These are phyloP conservation scores for Neocatenulostroma microsporum DNA, from an alignment of 2,329 filamentous ascomycete species.

Conservation along the genomic window DNA sequence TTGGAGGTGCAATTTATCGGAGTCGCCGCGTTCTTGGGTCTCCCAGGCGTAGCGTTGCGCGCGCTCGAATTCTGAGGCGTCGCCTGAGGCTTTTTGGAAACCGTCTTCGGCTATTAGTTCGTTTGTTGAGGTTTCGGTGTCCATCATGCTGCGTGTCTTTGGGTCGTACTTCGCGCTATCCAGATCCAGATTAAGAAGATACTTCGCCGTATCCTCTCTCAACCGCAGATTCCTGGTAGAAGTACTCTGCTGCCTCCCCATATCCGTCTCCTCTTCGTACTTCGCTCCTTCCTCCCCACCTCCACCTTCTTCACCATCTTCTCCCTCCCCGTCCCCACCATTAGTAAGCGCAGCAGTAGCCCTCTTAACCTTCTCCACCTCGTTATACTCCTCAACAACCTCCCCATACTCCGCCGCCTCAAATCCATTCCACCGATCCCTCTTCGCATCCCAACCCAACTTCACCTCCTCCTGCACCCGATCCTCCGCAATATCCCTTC, in stretches of 20 bases:
- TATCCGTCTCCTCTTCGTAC: conserved; percentile 93
- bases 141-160: conserved; percentile 86
- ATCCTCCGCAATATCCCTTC: conserved; percentile 87
- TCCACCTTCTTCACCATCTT: conserved; percentile 44
- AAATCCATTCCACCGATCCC: conserved; percentile 98
- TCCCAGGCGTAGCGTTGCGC: conserved; percentile 94
- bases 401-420: conserved; percentile 76
- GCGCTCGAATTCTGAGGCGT: conserved; percentile 84
- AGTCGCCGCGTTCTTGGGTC: conserved; percentile 71
- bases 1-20: conserved; percentile 79
- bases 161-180: conserved; percentile 98
- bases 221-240: conserved; percentile 84
- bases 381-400: conserved; percentile 84
- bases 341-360: conserved; percentile 37
- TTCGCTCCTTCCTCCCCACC: conserved; percentile 50
- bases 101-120: conserved; percentile 86
- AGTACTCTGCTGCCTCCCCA: conserved; percentile 88
- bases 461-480: conserved; percentile 78
- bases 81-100: conserved; percentile 79
- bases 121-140: conserved; percentile 70
- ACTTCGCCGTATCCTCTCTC: conserved; percentile 95
- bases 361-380: conserved; percentile 67
- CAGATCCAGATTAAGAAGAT: conserved; percentile 85
- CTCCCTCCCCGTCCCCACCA: conserved; percentile 40
- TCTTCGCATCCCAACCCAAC: conserved; percentile 92